Conservation (phyloP, 192 early-diverging fungal genomes). For the Mortierella claussenii region DNA sequence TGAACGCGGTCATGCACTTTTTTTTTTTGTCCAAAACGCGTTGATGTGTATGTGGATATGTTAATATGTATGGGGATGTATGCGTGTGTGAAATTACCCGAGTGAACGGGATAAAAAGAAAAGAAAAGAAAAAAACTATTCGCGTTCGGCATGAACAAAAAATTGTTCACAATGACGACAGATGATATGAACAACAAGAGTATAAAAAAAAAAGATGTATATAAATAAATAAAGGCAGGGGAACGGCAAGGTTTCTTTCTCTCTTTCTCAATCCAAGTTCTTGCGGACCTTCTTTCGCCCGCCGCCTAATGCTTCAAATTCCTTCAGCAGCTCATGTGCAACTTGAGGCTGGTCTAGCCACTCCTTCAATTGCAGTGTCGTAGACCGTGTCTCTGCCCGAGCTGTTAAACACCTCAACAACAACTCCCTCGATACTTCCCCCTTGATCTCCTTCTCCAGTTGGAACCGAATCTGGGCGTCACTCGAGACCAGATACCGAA, state of each 20-base stretch:
- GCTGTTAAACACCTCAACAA: conserved; percentile 59
- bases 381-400: conserved; percentile 55
- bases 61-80: too few relatives aligned
- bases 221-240: background rate
- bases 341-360: conserved; percentile 59
- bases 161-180: too few relatives aligned
- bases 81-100: too few relatives aligned
- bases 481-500: conserved; percentile 60
- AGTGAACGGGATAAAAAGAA: too few relatives aligned
- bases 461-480: conserved; percentile 60
- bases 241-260: too few relatives aligned
- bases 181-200: too few relatives aligned
- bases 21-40: too few relatives aligned
- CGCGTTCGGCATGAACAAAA: too few relatives aligned
- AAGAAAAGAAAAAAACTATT: too few relatives aligned
- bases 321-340: conserved; percentile 53
- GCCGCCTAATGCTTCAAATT: conserved; percentile 58
- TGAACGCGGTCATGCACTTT: too few relatives aligned
- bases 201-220: background rate
- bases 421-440: conserved; percentile 55
- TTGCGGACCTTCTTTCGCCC: conserved; percentile 48
- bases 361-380: conserved; percentile 53
- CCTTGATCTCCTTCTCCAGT: conserved; percentile 58
- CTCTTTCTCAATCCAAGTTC: conserved; percentile 27
- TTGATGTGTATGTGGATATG: too few relatives aligned